Evolutionary conservation across 495 filamentous ascomycete genomes (phyloP).

Genomic region (Aspergillus cristatus): DNA sequence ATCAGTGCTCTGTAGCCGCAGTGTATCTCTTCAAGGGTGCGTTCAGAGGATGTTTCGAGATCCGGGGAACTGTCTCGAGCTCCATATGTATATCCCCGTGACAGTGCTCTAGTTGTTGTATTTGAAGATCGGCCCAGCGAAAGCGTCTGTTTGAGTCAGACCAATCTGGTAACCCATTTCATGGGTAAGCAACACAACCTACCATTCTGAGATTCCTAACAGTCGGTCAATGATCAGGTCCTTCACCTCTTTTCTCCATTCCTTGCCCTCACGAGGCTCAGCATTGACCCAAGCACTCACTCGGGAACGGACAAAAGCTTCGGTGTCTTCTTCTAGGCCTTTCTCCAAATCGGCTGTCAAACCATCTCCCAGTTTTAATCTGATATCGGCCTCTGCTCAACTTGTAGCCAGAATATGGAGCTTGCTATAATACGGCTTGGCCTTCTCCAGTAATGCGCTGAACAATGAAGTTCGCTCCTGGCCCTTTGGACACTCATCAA

Average conservation of each 20-base stretch:
- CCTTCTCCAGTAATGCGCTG: too few species aligned
- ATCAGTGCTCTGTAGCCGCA: not conserved
- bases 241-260: too few species aligned
- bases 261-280: too few species aligned
- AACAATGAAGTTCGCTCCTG: too few species aligned
- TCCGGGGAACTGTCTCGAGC: slow-evolving; percentile 1
- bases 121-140: slow-evolving; percentile 10
- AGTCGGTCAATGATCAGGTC: not conserved
- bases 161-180: not conserved
- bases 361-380: not conserved
- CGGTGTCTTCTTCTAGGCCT: slow-evolving; percentile 2
- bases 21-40: not conserved
- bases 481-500: slow-evolving; percentile 17
- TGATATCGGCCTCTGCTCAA: slow-evolving; percentile 5
- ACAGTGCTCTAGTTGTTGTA: slow-evolving; percentile 3
- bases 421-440: too few species aligned
- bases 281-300: not conserved
- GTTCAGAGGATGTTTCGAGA: slow-evolving; percentile 1
- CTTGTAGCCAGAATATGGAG: slow-evolving; percentile 12
- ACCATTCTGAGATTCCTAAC: slow-evolving; percentile 2
- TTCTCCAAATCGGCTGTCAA: not conserved
- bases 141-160: slow-evolving; percentile 6
- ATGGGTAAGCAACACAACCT: not conserved
- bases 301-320: slow-evolving; percentile 4
- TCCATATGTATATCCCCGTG: not conserved